Conservation (phyloP, 352 stramenopile genomes). For the Phytophthora capsici region DNA sequence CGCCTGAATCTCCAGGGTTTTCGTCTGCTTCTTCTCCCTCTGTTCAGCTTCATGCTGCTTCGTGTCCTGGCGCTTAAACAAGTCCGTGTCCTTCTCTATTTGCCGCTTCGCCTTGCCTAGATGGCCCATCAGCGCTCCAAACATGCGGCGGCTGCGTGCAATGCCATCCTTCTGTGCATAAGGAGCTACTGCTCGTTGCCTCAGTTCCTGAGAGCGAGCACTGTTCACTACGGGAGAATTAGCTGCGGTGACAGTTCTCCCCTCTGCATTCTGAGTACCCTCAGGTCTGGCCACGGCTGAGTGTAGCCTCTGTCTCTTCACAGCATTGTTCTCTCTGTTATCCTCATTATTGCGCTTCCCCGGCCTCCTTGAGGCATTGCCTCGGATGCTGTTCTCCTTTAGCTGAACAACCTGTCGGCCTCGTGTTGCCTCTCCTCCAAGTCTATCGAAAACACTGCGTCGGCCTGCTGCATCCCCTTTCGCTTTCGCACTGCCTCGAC, state of each 20-base stretch:
- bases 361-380: constrained; percentile 31
- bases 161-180: constrained; percentile 72
- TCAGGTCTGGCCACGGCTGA: constrained; percentile 44
- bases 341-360: constrained; percentile 46
- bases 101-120: constrained; percentile 80
- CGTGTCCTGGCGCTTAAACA: constrained; percentile 76
- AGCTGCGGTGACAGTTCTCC: constrained; percentile 8
- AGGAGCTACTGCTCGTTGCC: constrained; percentile 62
- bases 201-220: constrained; percentile 37
- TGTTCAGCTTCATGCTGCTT: constrained; percentile 69
- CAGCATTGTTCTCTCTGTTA: constrained; percentile 8
- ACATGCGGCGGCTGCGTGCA: constrained; percentile 79
- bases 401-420: constrained; percentile 27
- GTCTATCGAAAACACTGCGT: constrained; percentile 41
- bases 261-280: constrained; percentile 19
- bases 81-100: constrained; percentile 77
- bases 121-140: constrained; percentile 83
- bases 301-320: constrained; percentile 56
- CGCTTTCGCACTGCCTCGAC: constrained; percentile 19
- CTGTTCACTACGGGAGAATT: constrained; percentile 18
- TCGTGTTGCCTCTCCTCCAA: constrained; percentile 39
- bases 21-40: constrained; percentile 73
- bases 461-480: not conserved
- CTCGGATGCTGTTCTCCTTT: constrained; percentile 34
- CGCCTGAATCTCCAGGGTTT: constrained; percentile 51